A percentile compares a stretch with the other conserved stretches of the same genome.
phyloP scores from a whole-genome alignment of 2,329 filamentous ascomycete species.

The Xylaria sp. region DNA sequence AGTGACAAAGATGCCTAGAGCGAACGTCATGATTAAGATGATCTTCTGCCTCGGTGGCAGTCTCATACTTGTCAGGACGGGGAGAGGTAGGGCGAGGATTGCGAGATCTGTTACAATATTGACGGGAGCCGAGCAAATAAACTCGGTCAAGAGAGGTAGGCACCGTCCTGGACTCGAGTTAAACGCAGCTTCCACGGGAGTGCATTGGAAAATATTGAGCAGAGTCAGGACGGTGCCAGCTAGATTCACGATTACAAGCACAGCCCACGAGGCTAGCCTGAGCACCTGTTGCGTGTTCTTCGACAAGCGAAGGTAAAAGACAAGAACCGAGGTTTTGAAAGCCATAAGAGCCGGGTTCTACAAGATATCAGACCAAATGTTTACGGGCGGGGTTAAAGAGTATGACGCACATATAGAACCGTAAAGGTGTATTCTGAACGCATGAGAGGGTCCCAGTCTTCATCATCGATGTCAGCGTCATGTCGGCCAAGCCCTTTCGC shows the following conservation, averaged over 20 bases:
- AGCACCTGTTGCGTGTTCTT: slow-evolving; percentile 78
- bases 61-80: slow-evolving; percentile 84
- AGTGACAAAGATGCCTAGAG: slow-evolving; percentile 84
- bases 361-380: slow-evolving; percentile 25
- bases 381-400: neutral
- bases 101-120: slow-evolving; percentile 92
- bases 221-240: slow-evolving; percentile 81
- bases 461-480: slow-evolving; percentile 61
- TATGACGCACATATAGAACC: slow-evolving; percentile 60
- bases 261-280: slow-evolving; percentile 80
- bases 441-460: slow-evolving; percentile 59
- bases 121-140: slow-evolving; percentile 79
- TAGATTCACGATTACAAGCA: slow-evolving; percentile 76
- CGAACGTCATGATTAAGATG: slow-evolving; percentile 85
- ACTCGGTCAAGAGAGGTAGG: slow-evolving; percentile 65
- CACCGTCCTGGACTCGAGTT: slow-evolving; percentile 50
- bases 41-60: slow-evolving; percentile 85
- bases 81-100: slow-evolving; percentile 85
- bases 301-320: slow-evolving; percentile 86
- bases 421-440: slow-evolving; percentile 68
- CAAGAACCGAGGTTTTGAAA: slow-evolving; percentile 88
- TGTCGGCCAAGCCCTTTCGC: slow-evolving; percentile 71
- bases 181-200: slow-evolving; percentile 75
- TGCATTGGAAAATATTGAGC: slow-evolving; percentile 86
- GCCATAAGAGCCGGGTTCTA: slow-evolving; percentile 89